A percentile compares a stretch with the other conserved stretches of the same genome.
Evolutionary conservation across 352 stramenopile genomes (phyloP).

Genomic region (Achlya hypogyna): DNA sequence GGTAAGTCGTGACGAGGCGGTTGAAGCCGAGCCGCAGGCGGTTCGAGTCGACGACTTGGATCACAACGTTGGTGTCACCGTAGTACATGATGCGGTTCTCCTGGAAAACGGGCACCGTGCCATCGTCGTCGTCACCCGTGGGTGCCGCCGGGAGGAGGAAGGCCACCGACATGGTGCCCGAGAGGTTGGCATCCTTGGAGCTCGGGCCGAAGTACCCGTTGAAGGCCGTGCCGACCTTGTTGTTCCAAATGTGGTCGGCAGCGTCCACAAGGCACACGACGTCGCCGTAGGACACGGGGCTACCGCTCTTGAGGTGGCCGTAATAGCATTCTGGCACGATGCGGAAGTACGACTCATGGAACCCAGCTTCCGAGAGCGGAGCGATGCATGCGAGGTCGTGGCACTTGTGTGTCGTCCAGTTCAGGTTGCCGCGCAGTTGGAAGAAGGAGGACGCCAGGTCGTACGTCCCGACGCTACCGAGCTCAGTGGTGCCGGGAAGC

Average conservation of each 20-base stretch:
- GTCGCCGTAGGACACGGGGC: conserved; percentile 68
- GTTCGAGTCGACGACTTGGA: conserved; percentile 76
- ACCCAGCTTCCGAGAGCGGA: conserved; percentile 37
- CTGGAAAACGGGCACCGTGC: background rate
- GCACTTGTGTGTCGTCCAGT: conserved; percentile 36
- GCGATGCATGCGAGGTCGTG: conserved; percentile 55
- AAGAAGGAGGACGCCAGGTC: conserved; percentile 46
- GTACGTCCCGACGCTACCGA: conserved; percentile 67
- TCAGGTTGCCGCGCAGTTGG: conserved; percentile 39
- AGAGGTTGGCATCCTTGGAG: conserved; percentile 45
- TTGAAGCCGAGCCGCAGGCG: conserved; percentile 76
- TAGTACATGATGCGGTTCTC: conserved; percentile 48
- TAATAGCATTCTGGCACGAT: conserved; percentile 50
- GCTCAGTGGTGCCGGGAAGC: conserved; percentile 7
- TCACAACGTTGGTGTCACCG: conserved; percentile 62
- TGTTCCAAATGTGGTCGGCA: conserved; percentile 66
- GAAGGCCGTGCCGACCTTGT: conserved; percentile 78
- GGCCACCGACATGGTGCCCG: conserved; percentile 71
- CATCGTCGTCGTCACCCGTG: conserved; percentile 23
- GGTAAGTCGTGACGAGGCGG: conserved; percentile 68
- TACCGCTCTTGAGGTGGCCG: conserved; percentile 34
- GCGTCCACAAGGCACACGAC: conserved; percentile 74
- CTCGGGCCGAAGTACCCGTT: conserved; percentile 64
- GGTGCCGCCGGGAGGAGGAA: conserved; percentile 65
- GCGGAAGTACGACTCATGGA: conserved; percentile 44